Conservation (phyloP, 768 basidiomycete genomes). For the Tylopilus sp. region DNA sequence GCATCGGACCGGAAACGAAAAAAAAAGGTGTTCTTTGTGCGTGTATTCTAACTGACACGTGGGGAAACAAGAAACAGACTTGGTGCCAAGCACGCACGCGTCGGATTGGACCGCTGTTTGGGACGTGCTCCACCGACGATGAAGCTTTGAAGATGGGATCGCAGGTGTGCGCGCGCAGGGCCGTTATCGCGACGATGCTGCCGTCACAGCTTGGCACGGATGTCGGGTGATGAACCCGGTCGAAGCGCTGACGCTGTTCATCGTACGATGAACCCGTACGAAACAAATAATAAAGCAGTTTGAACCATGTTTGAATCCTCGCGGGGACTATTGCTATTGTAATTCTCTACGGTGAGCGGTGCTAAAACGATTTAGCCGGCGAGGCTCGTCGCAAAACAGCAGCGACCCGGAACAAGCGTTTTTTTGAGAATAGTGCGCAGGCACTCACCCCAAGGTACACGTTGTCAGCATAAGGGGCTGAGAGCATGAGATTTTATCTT, state of each 20-base stretch:
- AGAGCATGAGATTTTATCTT: not conserved
- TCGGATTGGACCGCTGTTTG: not conserved
- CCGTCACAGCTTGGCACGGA: not conserved
- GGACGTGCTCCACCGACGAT: not conserved
- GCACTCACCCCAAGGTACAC: not conserved
- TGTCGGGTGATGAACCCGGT: not conserved
- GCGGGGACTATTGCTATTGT: not conserved
- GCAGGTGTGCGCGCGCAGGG: not conserved
- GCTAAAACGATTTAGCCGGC: not conserved
- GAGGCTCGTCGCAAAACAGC: no score
- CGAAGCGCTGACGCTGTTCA: not conserved
- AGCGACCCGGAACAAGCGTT: not conserved
- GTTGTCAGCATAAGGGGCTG: not conserved
- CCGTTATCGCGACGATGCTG: not conserved
- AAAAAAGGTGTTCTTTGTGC: no score
- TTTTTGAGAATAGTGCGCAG: not conserved
- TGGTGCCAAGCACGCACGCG: no score
- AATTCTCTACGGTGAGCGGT: not conserved
- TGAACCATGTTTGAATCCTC: conserved; percentile 1
- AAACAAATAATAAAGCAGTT: not conserved
- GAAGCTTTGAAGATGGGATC: no score
- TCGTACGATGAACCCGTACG: not conserved
- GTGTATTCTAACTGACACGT: no score
- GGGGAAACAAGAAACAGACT: no score
- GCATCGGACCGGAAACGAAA: no score